Base-by-base conservation (phyloP, 2,329 filamentous ascomycete genomes). In the Fusarium veterinarium region DNA sequence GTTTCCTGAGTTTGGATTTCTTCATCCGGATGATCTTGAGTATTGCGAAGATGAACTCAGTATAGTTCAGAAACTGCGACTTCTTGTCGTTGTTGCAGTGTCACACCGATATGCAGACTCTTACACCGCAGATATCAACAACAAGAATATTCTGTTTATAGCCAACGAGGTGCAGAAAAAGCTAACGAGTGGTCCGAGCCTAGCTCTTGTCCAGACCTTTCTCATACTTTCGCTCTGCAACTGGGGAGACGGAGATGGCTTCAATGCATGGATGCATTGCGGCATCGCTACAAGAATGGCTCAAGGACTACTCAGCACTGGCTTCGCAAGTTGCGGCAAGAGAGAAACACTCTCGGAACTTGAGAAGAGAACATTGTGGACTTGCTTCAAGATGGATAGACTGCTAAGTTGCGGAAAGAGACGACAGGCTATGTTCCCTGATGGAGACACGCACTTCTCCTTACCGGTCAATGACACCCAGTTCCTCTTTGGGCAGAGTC, bases 201-300 rank as follows among this genome's bases (percentile, higher is more conserved):
- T 77, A 7, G 61, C 46, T 4, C 67, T 77, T 1, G 72, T 77
- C 3, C 74, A 77, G 12, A 69, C 74, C 0, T 76, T 75, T 6
- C 58, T 77, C 11, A 71, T 77, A 8, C 23, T 77, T 0, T 73
- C 76, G 0, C 49, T 77, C 1, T 77, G 75, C 31, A 74, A 76
- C 31, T 77, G 76, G 76, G 76, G 76, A 1, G 73, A 77, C 3
- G 74, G 76, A 0, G 74, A 77, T n/a, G 76, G 76, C 0, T 77
- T 77, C 35, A 77, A 65, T 23, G 76, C 76, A 1, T 77, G 76
- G 76, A 77, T 77, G 76, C 76, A 77, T 4, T 74, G 69, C 0
- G 76, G 76, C 0, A 75, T 77, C 25, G 76, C 76, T 2, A 71
- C 73, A 0, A 48, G 76, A 20, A 77, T 77, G 76, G 76, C 74